A percentile compares a stretch with the other conserved stretches of the same genome.
Evolutionary conservation across 805 yeast species (phyloP).

Genomic region (Metschnikowia lochheadii): DNA sequence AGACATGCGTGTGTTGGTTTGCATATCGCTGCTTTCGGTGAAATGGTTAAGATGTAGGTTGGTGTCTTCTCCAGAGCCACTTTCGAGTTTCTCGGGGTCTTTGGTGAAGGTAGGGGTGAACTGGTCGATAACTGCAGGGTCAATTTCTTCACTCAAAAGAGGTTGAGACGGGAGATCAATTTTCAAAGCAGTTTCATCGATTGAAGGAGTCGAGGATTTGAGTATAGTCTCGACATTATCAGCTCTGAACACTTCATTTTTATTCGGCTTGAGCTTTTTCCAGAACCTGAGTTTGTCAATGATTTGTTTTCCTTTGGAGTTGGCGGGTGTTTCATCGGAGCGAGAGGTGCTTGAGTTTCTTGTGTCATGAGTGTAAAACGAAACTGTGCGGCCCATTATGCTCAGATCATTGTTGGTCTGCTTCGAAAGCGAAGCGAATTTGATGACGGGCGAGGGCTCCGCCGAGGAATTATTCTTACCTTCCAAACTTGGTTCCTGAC

Average conservation of each 20-base stretch:
- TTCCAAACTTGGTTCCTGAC: background rate
- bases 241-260: constrained; percentile 1
- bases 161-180: constrained; percentile 4
- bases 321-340: background rate
- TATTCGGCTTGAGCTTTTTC: constrained; percentile 23
- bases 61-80: background rate
- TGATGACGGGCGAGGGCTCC: background rate
- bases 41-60: background rate
- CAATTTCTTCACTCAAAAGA: background rate
- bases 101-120: background rate
- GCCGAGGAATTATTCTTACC: background rate
- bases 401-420: constrained; percentile 3
- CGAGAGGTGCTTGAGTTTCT: background rate
- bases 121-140: background rate
- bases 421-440: background rate
- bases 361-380: constrained; percentile 22
- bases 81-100: background rate
- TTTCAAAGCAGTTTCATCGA: constrained; percentile 3
- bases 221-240: background rate
- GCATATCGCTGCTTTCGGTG: background rate
- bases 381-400: constrained; percentile 18
- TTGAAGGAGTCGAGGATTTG: background rate
- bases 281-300: constrained; percentile 37
- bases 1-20: background rate
- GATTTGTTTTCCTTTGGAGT: constrained; percentile 22